Evolutionary conservation across 177 flowering plant genomes (phyloP).

Genomic region (Vitis hybrid): DNA sequence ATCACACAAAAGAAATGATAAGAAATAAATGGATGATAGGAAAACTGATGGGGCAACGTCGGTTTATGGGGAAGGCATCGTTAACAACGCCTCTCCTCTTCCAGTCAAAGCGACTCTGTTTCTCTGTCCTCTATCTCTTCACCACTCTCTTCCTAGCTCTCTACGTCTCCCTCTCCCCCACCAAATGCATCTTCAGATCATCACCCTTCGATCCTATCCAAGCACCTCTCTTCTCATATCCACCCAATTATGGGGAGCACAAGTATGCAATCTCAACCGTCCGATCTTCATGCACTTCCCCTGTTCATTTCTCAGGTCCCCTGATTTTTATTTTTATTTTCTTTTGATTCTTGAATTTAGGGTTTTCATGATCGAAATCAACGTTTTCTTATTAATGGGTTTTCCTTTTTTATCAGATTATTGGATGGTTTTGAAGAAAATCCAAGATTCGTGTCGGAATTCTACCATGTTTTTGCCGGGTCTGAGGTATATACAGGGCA

Average conservation of each 20-base stretch:
- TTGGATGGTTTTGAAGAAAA: conserved; percentile 48
- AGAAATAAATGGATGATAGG: not conserved
- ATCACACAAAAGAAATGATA: not conserved
- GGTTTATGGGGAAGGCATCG: conserved; percentile 35
- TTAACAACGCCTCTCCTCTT: conserved; percentile 48
- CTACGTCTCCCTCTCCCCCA: conserved; percentile 46
- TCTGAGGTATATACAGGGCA: conserved; percentile 49
- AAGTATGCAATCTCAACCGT: conserved; percentile 73
- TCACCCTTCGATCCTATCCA: conserved; percentile 75
- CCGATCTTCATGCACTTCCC: conserved; percentile 74
- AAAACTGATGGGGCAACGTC: not conserved
- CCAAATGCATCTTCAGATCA: conserved; percentile 67
- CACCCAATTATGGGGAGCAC: conserved; percentile 78
- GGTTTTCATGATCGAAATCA: not conserved
- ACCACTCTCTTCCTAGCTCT: conserved; percentile 59
- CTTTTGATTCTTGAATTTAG: not conserved
- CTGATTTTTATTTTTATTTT: not conserved
- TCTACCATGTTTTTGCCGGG: conserved; percentile 20
- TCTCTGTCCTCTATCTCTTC: conserved; percentile 68
- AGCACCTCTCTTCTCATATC: conserved; percentile 70
- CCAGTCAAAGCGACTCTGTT: conserved; percentile 83
- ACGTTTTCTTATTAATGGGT: conserved; percentile 13
- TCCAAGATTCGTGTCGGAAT: conserved; percentile 42
- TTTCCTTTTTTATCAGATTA: conserved; percentile 55
- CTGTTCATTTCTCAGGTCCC: conserved; percentile 74